Base-by-base conservation (phyloP, 2,329 filamentous ascomycete genomes). In the Aureobasidium sp. region DNA sequence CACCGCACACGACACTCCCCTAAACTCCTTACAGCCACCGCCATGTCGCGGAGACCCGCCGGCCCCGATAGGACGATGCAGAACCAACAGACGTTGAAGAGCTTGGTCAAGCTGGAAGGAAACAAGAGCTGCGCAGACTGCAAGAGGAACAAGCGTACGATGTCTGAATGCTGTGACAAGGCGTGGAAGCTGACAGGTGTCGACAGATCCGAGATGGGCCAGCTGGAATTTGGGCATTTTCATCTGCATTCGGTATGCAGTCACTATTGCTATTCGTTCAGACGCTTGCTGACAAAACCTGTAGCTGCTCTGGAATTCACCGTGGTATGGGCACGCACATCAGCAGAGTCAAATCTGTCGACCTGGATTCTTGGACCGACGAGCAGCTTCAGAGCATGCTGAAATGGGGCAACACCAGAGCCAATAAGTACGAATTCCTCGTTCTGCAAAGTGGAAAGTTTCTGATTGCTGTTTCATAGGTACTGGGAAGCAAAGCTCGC, bases 251-350 rank as follows among this genome's bases (percentile, higher is more conserved):
- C 88, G 92, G 77, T 78, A 69, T 44, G 57, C 34, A 47, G 17
- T 14, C 6, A 9, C 15, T 12, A 5, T 27, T 17, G 67, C 56
- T 8, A 41, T 56, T n/a, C 8, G 45, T 51, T 2, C 3, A 36
- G 27, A 25, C 65, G 61, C 27, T 31, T 51, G 44, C 51, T 57
- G 15, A 62, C 36, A 9, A 49, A 4, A 61, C 63, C 25, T 42
- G 29, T 59, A 80, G 80, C 73, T 99, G 94, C 78, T 99, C 94
- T 20, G 95, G 95, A 72, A 96, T 99, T 72, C 94, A 99, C 78
- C 90, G 94, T 72, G 91, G 93, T 68, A 97, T 99, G 92, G 94
- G 94, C 71, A 97, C 93, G 65, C 94, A 99, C 78, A 97, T 99
- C 75, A 97, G 91, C 77, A 85, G 90, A 76, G 94, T 99, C 75